A percentile compares a stretch with the other conserved stretches of the same genome.
Evolutionary conservation across 2,329 filamentous ascomycete genomes (phyloP).

Genomic region (Fusarium veterinarium): DNA sequence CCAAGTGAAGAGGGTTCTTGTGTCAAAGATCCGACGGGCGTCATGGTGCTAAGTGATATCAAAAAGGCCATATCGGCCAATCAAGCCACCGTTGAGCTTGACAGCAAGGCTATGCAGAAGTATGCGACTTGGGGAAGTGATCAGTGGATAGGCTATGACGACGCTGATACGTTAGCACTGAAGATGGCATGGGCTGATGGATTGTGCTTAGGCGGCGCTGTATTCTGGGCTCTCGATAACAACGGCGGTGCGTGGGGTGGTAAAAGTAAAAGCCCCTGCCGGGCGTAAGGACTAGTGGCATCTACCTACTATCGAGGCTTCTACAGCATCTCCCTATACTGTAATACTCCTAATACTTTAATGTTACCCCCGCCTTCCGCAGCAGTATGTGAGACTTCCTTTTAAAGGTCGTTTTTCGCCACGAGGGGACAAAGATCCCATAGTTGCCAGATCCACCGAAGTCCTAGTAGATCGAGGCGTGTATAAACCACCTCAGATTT

Average conservation of each 20-base stretch:
- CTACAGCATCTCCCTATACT: background rate
- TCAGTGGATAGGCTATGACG: background rate
- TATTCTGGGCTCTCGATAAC: background rate
- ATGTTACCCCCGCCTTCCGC: background rate
- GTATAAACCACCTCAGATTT: no score
- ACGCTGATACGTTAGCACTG: background rate
- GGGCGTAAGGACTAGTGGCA: background rate
- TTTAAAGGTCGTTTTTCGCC: background rate
- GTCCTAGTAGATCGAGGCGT: no score
- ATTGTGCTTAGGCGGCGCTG: background rate
- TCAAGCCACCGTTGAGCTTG: fast-evolving
- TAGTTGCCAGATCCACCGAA: background rate
- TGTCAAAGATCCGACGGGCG: background rate
- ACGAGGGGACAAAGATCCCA: fast-evolving
- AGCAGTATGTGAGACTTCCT: background rate
- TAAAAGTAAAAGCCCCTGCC: background rate
- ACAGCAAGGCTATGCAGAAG: background rate
- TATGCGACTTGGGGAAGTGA: background rate
- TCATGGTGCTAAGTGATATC: background rate
- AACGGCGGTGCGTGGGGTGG: background rate
- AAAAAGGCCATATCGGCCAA: background rate
- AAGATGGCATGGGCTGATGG: background rate
- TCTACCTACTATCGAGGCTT: no score
- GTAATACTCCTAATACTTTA: background rate
- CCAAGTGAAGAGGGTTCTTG: background rate